These are phyloP conservation scores for Tetracladium setigerum DNA, from an alignment of 495 filamentous ascomycete genomes.

Conservation along the genomic window DNA sequence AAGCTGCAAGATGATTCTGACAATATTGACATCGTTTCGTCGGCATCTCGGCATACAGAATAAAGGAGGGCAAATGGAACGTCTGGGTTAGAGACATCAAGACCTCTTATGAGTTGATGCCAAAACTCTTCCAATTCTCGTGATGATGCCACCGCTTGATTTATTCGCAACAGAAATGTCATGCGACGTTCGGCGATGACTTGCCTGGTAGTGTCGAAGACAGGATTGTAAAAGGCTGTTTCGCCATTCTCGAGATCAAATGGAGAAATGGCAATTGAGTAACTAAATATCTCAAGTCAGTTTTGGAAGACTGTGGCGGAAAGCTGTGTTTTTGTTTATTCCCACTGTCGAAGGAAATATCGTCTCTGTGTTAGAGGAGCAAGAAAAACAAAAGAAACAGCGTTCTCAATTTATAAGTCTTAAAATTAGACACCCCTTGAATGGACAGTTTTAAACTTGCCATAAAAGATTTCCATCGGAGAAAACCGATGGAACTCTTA, in stretches of 20 bases:
- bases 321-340: too few species aligned
- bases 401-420: too few species aligned
- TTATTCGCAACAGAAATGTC: slow-evolving; percentile 7
- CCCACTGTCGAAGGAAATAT: too few species aligned
- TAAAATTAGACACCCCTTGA: too few species aligned
- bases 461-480: too few species aligned
- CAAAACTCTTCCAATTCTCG: slow-evolving; percentile 6
- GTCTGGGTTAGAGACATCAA: neutral
- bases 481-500: too few species aligned
- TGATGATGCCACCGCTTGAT: slow-evolving; percentile 5
- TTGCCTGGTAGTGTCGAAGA: slow-evolving; percentile 12
- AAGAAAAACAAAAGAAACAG: too few species aligned
- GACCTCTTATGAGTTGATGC: neutral
- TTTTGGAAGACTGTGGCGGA: too few species aligned
- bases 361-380: too few species aligned
- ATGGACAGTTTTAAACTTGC: too few species aligned
- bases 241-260: neutral
- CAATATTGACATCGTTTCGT: neutral
- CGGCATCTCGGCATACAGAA: neutral
- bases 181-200: slow-evolving; percentile 14
- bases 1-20: neutral
- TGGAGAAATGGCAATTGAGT: slow-evolving; percentile 9
- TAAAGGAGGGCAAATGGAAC: slow-evolving; percentile 1
- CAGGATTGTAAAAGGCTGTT: slow-evolving; percentile 15
- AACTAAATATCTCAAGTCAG: neutral